Conservation (phyloP, 208 protist genomes). For the Acanthamoeba culbertsoni region DNA sequence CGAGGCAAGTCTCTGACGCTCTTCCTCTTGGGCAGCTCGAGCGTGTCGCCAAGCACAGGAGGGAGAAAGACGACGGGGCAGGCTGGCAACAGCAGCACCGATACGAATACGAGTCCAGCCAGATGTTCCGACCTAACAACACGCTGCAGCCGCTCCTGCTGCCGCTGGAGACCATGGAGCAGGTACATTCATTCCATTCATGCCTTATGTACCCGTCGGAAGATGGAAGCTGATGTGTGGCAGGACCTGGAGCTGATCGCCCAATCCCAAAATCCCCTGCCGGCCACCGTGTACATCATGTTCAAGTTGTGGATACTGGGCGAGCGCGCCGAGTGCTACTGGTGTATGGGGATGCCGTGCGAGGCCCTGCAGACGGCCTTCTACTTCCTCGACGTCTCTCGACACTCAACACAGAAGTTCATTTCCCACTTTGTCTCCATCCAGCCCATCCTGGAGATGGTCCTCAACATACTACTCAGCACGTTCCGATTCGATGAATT, state of each 20-base stretch:
- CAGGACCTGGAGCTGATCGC: background rate
- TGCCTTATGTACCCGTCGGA: background rate
- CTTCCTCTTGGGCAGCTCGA: too few species aligned
- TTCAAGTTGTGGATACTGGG: constrained; percentile 27
- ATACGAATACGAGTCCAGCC: background rate
- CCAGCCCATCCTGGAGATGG: constrained; percentile 28
- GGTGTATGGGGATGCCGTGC: background rate
- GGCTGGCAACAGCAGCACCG: background rate
- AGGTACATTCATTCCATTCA: background rate
- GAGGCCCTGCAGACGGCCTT: constrained; percentile 12
- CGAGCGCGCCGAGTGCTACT: constrained; percentile 22
- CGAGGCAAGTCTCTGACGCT: too few species aligned
- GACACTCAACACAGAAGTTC: background rate
- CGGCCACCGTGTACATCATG: background rate
- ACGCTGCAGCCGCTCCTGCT: constrained; percentile 36
- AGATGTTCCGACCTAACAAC: constrained; percentile 9
- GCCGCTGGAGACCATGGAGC: constrained; percentile 5
- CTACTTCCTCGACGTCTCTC: background rate
- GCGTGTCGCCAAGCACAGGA: too few species aligned
- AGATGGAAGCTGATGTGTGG: background rate
- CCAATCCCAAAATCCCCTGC: background rate
- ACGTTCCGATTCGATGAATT: background rate
- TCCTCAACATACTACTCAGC: background rate
- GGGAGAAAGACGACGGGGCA: too few species aligned
- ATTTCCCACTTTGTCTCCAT: constrained; percentile 25